These are phyloP conservation scores for Hamamelis virginiana DNA, from an alignment of 164 flowering plant genomes.

Conservation along the genomic window DNA sequence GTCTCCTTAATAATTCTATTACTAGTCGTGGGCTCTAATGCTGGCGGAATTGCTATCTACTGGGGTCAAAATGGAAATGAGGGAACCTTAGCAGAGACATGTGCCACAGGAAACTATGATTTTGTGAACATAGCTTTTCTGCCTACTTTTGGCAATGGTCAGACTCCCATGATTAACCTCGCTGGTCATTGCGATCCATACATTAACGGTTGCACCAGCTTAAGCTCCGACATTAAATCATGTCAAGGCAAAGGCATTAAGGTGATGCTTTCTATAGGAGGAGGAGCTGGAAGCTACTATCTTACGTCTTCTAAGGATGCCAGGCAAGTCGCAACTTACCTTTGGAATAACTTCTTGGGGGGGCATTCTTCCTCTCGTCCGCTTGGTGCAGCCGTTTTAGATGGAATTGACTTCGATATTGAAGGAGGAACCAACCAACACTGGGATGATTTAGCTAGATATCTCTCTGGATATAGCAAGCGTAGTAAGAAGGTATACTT, in stretches of 20 bases:
- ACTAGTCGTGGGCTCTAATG: constrained; percentile 10
- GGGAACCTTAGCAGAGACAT: constrained; percentile 35
- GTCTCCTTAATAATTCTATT: constrained; percentile 5
- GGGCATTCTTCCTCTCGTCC: constrained; percentile 1
- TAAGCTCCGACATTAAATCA: constrained; percentile 8
- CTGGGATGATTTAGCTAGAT: background rate
- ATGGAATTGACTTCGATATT: constrained; percentile 2
- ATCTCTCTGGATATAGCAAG: background rate
- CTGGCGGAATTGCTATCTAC: constrained; percentile 37
- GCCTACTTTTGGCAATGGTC: constrained; percentile 33
- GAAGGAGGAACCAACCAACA: background rate
- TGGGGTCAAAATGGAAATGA: constrained; percentile 48
- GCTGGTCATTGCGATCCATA: constrained; percentile 9
- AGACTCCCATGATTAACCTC: constrained; percentile 4
- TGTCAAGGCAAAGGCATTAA: constrained; percentile 12
- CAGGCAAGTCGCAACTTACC: constrained; percentile 6
- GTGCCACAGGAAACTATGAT: constrained; percentile 30
- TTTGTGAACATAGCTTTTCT: constrained; percentile 40
- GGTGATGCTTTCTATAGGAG: constrained; percentile 8
- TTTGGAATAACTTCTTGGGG: constrained; percentile 13
- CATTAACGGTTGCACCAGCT: constrained; percentile 3
- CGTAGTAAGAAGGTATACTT: background rate
- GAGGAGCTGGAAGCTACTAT: constrained; percentile 11
- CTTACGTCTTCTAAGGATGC: constrained; percentile 2
- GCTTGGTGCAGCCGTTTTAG: background rate